Percentiles rank a stretch among this genome's conserved stretches.
Evolutionary conservation across 768 basidiomycete genomes (phyloP).

Genomic region (Polyporus arcularius): DNA sequence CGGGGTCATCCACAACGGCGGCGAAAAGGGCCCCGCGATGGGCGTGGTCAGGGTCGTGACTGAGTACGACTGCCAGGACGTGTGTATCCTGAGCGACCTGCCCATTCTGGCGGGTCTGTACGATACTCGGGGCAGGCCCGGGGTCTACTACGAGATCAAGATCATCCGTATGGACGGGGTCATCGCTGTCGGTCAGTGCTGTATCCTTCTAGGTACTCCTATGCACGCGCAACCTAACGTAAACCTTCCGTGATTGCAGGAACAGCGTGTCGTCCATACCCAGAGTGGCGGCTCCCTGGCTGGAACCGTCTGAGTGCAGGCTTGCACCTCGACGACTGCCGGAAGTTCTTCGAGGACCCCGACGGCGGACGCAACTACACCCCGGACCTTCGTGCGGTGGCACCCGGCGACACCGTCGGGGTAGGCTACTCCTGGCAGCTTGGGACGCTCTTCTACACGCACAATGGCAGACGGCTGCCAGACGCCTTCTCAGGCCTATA

Average conservation of each 20-base stretch:
- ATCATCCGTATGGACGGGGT: conserved; percentile 59
- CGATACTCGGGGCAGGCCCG: conserved; percentile 50
- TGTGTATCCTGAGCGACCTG: conserved; percentile 58
- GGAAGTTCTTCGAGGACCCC: conserved; percentile 73
- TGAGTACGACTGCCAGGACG: conserved; percentile 42
- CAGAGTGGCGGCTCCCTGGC: conserved; percentile 64
- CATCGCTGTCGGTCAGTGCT: conserved; percentile 55
- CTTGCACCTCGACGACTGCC: conserved; percentile 68
- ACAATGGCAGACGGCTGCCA: conserved; percentile 57
- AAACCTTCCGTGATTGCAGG: conserved; percentile 37
- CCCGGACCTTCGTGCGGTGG: conserved; percentile 30
- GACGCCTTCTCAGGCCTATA: conserved; percentile 63
- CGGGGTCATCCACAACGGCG: conserved; percentile 41
- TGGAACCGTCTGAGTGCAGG: conserved; percentile 71
- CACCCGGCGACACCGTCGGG: conserved; percentile 55
- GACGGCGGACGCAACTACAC: conserved; percentile 64
- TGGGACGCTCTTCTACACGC: conserved; percentile 62
- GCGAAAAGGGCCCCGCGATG: conserved; percentile 28
- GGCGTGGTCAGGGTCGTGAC: conserved; percentile 47
- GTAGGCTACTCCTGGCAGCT: conserved; percentile 62
- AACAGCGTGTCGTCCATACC: conserved; percentile 66
- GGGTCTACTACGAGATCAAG: conserved; percentile 66
- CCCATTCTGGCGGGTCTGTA: conserved; percentile 65
- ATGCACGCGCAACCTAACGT: background rate
- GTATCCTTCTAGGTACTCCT: background rate